These are phyloP conservation scores for Trifolium pratense DNA, from an alignment of 306 rosid genomes.

Conservation along the genomic window DNA sequence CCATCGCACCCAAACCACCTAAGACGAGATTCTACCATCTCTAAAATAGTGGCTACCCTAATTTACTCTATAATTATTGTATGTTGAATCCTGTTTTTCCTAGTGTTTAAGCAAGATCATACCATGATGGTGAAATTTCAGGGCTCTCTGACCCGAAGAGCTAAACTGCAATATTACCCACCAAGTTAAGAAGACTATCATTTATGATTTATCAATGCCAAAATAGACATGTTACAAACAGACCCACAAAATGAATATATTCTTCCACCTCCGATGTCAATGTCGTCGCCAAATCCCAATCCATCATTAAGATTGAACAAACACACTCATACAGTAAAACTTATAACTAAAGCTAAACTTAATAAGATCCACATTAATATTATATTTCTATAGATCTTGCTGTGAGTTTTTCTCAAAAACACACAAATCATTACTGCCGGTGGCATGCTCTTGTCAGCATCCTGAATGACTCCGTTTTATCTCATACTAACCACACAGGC, in stretches of 20 bases:
- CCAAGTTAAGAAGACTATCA: conserved; percentile 24
- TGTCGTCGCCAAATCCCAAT: conserved; percentile 21
- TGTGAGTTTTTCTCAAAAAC: too few species aligned
- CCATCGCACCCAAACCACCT: conserved; percentile 11
- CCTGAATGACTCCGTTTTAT: background rate
- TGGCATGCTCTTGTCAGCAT: background rate
- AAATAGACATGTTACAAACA: conserved; percentile 19
- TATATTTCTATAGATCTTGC: too few species aligned
- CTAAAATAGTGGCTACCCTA: background rate
- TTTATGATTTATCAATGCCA: conserved; percentile 15
- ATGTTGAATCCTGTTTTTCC: background rate
- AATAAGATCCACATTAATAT: too few species aligned
- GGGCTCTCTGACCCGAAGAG: conserved; percentile 5
- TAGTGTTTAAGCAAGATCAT: conserved; percentile 13
- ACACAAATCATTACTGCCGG: too few species aligned
- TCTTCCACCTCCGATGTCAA: conserved; percentile 4
- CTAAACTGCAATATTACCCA: conserved; percentile 16
- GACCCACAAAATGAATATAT: background rate
- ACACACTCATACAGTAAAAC: too few species aligned
- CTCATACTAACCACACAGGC: conserved; percentile 4
- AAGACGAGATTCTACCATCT: background rate
- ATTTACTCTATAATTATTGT: background rate
- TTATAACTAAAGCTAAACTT: too few species aligned
- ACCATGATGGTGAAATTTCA: background rate
- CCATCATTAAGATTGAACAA: background rate